A percentile compares a stretch with the other conserved stretches of the same genome.
Evolutionary conservation across 192 early-diverging fungal genomes (phyloP).

Genomic region (Phlyctochytrium planicorne): DNA sequence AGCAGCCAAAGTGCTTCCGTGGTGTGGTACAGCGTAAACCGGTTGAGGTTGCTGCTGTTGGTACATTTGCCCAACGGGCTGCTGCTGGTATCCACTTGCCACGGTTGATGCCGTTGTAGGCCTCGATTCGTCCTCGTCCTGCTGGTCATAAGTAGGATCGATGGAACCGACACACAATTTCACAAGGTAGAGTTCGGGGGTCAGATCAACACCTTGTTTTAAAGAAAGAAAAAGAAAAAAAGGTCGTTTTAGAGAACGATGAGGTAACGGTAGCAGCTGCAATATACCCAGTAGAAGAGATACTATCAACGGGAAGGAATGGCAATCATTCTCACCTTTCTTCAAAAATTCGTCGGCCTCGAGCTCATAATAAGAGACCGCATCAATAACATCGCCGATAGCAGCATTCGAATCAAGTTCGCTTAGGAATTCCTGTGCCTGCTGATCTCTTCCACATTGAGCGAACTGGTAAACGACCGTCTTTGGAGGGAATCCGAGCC

Average conservation of each 20-base stretch:
- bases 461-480: not conserved
- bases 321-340: too few relatives aligned
- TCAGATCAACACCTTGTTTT: not conserved
- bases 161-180: not conserved
- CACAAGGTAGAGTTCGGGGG: not conserved
- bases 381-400: constrained; percentile 1
- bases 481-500: not conserved
- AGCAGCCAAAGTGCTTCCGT: too few relatives aligned
- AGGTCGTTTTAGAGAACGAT: too few relatives aligned
- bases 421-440: not conserved
- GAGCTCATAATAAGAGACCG: not conserved
- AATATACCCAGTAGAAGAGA: too few relatives aligned
- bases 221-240: too few relatives aligned
- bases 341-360: not conserved
- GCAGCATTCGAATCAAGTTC: not conserved
- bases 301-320: too few relatives aligned
- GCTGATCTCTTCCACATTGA: too few relatives aligned
- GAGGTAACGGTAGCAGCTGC: too few relatives aligned
- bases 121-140: not conserved
- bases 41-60: not conserved
- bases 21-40: not conserved
- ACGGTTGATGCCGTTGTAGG: not conserved
- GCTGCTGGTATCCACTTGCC: not conserved
- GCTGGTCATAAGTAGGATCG: not conserved
- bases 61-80: not conserved